phyloP scores from a whole-genome alignment of 805 yeast genomes.

The Cyberlindnera maritima region DNA sequence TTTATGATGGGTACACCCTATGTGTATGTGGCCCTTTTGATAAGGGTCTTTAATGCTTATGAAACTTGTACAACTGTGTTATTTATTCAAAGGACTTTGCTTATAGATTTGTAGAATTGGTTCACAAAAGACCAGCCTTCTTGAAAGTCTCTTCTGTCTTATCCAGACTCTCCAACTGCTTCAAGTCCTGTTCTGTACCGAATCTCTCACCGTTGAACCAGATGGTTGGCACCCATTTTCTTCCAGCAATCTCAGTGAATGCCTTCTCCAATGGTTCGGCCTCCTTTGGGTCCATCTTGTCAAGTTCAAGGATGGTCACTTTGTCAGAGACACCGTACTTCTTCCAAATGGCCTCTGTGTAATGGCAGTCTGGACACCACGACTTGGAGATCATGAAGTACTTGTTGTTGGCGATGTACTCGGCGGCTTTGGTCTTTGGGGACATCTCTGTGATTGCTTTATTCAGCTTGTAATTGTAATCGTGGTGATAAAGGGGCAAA shows the following conservation, averaged over 20 bases:
- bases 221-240: conserved; percentile 69
- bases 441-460: background rate
- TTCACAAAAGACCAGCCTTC: conserved; percentile 22
- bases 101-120: too few species aligned
- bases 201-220: conserved; percentile 57
- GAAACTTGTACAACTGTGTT: too few species aligned
- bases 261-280: conserved; percentile 53
- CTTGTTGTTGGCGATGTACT: conserved; percentile 43
- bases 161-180: conserved; percentile 26
- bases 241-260: conserved; percentile 54
- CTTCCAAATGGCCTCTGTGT: conserved; percentile 54
- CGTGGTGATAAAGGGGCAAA: too few species aligned
- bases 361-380: conserved; percentile 81
- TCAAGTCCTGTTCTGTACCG: conserved; percentile 54
- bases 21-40: too few species aligned
- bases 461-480: too few species aligned
- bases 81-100: too few species aligned
- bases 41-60: too few species aligned
- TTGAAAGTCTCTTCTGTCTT: conserved; percentile 24
- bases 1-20: too few species aligned
- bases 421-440: conserved; percentile 35
- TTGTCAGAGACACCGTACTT: conserved; percentile 49
- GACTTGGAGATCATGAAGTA: conserved; percentile 62
- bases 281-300: conserved; percentile 47
- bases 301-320: conserved; percentile 58